Conservation (phyloP, 768 basidiomycete species). For the Gloeopeniophorella convolvens region DNA sequence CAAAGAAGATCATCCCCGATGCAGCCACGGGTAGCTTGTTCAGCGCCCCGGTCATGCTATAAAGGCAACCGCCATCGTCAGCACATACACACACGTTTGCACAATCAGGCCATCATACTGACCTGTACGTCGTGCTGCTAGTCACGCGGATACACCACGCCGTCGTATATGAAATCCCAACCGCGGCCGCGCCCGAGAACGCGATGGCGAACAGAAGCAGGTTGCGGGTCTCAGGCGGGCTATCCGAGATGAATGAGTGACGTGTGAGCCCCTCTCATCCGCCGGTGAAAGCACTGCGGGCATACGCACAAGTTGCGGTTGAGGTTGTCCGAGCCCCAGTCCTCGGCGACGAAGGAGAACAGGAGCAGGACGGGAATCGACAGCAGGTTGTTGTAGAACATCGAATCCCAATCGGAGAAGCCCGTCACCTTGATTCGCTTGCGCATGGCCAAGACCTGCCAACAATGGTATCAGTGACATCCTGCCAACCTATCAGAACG, state of each 20-base stretch:
- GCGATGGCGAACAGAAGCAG: constrained; percentile 82
- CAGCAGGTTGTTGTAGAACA: constrained; percentile 97
- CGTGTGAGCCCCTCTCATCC: not conserved
- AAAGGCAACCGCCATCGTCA: not conserved
- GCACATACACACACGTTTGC: not conserved
- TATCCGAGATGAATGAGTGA: constrained; percentile 29
- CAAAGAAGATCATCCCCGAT: constrained; percentile 98
- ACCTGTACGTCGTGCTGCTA: constrained; percentile 98
- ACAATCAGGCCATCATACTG: constrained; percentile 20
- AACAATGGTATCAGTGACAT: not conserved
- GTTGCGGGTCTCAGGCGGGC: constrained; percentile 74
- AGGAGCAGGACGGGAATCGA: constrained; percentile 86
- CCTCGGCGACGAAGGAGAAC: constrained; percentile 79
- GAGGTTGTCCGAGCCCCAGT: constrained; percentile 81
- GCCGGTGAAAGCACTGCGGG: not conserved
- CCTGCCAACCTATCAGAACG: not conserved
- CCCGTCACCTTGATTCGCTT: constrained; percentile 93
- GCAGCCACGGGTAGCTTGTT: constrained; percentile 98
- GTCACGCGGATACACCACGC: constrained; percentile 98
- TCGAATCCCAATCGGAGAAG: constrained; percentile 97
- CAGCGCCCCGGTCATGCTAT: constrained; percentile 91
- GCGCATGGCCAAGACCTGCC: constrained; percentile 88
- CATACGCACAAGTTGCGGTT: constrained; percentile 79
- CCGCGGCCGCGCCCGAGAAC: constrained; percentile 96
- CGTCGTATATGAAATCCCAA: constrained; percentile 96